Base-by-base conservation (phyloP, 2,329 filamentous ascomycete genomes). In the Fusarium fujikuroi region DNA sequence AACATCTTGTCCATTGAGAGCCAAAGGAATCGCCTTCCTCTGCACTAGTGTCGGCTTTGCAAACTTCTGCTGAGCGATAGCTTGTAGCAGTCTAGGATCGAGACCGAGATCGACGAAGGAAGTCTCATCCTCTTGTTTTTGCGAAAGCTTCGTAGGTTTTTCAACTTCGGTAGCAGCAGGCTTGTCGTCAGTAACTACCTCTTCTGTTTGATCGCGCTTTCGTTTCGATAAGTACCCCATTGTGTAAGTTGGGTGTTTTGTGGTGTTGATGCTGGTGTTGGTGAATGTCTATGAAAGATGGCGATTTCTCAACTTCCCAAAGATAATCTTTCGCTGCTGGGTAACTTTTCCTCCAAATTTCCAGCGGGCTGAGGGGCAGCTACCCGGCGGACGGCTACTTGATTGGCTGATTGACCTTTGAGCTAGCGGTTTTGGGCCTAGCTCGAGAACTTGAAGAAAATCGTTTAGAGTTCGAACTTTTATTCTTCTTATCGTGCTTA, bases 41-140 rank as follows among this genome's bases (percentile, higher is more conserved):
- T 99, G 96, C 4, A 98, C 93, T 18, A 92, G 88, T n/a, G 96
- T 98, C 19, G 96, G 96, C 65, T 91, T 91, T 71, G 92, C 88
- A 84, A 95, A 98, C 81, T 92, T 92, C 82, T 96, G 92, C 80
- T 93, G 92, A 52, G 92, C 92, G 75, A 98, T 89, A 61, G 93
- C 95, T 85, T 97, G 94, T 39, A 98, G 87, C 36, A 99, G 86
- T 74, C 96, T 91, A 15, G 94, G 84, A 80, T 99, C 96, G 70
- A 99, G 90, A 70, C 91, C 91, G 69, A 98, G 88, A 63, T 90
- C 88, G 73, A 92, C 87, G 79, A 98, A 99, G 7, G 90, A 90
- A 59, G 84, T 80, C 25, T 86, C 82, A 40, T 79, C 75, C 47
- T 78, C 59, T 43, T 57, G 73, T 37, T 76, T 66, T 49, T 75